Conservation (phyloP, 805 yeast species). For the Starmerella cellae region DNA sequence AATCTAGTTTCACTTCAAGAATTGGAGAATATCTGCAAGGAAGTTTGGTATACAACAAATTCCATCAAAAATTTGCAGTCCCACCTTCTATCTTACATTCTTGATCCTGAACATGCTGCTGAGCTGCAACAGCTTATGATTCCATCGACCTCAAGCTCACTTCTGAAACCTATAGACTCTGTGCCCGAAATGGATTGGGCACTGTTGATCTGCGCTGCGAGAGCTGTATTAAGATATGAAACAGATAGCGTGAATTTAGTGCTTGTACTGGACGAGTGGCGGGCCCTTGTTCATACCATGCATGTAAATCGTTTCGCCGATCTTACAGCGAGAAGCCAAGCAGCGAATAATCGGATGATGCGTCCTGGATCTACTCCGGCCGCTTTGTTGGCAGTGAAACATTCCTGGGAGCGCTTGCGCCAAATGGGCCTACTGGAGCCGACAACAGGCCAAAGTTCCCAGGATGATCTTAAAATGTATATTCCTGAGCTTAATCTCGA, state of each 20-base stretch:
- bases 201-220: constrained; percentile 58
- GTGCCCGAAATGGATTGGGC: constrained; percentile 63
- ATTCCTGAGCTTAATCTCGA: constrained; percentile 27
- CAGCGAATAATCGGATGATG: neutral
- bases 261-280: constrained; percentile 63
- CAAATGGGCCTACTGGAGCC: constrained; percentile 37
- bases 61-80: constrained; percentile 36
- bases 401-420: constrained; percentile 63
- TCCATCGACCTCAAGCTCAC: constrained; percentile 13
- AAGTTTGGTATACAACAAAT: constrained; percentile 44
- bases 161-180: constrained; percentile 17
- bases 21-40: constrained; percentile 16
- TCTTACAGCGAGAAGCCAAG: neutral
- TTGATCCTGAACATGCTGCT: neutral
- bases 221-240: constrained; percentile 49
- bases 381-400: constrained; percentile 46
- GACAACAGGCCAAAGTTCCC: constrained; percentile 32
- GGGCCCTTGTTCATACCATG: constrained; percentile 36
- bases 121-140: neutral
- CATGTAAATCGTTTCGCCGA: constrained; percentile 29
- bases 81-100: constrained; percentile 7
- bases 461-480: constrained; percentile 28
- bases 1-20: constrained; percentile 14
- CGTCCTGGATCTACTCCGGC: constrained; percentile 9
- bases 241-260: constrained; percentile 58